Percentiles rank a stretch among this genome's conserved stretches.
Evolutionary conservation across 352 stramenopile species (phyloP).

Genomic region (Detonula confervacea): DNA sequence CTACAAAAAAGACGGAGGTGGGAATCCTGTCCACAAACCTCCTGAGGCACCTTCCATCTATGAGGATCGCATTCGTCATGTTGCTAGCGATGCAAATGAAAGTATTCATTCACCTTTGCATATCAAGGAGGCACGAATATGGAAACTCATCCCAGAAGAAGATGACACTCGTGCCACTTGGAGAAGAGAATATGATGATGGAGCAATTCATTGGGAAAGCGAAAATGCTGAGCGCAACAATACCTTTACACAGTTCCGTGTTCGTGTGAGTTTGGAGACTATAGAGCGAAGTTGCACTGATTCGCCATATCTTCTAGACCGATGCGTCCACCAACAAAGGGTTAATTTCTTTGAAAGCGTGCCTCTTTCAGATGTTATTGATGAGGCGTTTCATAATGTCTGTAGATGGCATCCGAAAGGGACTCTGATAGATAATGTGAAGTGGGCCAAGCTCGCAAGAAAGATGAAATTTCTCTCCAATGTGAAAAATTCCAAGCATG

Average conservation of each 20-base stretch:
- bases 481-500: slow-evolving; percentile 54
- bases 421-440: slow-evolving; percentile 56
- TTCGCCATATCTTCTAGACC: slow-evolving; percentile 13
- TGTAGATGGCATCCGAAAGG: slow-evolving; percentile 62
- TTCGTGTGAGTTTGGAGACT: slow-evolving; percentile 36
- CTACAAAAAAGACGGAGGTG: slow-evolving; percentile 19
- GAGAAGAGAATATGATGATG: slow-evolving; percentile 51
- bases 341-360: slow-evolving; percentile 61
- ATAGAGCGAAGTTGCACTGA: slow-evolving; percentile 48
- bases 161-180: slow-evolving; percentile 43
- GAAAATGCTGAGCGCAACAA: slow-evolving; percentile 25
- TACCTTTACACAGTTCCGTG: slow-evolving; percentile 37
- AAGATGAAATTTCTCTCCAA: slow-evolving; percentile 63
- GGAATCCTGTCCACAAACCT: not conserved
- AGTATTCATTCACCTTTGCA: slow-evolving; percentile 32
- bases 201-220: slow-evolving; percentile 36
- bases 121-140: slow-evolving; percentile 38
- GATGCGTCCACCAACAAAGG: slow-evolving; percentile 53
- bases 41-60: not conserved
- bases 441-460: slow-evolving; percentile 68
- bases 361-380: slow-evolving; percentile 44
- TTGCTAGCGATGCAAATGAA: slow-evolving; percentile 30
- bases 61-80: slow-evolving; percentile 27
- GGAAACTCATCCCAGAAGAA: slow-evolving; percentile 49
- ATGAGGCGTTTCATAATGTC: slow-evolving; percentile 48